These are phyloP conservation scores for Phytopythium oedochilum DNA, from an alignment of 352 stramenopile genomes.

Conservation along the genomic window DNA sequence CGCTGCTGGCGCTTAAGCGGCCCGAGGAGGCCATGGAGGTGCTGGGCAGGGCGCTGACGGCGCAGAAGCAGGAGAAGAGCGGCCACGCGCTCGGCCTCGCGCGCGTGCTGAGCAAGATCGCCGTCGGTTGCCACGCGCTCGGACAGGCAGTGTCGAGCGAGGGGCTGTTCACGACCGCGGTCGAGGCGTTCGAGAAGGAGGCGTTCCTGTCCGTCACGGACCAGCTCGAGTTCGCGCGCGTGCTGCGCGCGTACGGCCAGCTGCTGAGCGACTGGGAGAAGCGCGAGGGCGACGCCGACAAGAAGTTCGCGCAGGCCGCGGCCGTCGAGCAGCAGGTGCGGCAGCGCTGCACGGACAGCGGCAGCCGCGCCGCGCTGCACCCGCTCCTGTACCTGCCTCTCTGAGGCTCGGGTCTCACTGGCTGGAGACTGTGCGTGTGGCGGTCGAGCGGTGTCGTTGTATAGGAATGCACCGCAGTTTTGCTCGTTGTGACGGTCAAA, in stretches of 20 bases:
- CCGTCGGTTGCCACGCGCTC: slow-evolving; percentile 50
- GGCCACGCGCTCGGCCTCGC: slow-evolving; percentile 50
- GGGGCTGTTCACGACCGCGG: slow-evolving; percentile 59
- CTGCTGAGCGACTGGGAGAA: slow-evolving; percentile 56
- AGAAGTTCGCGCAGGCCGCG: slow-evolving; percentile 36
- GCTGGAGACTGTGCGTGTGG: no score
- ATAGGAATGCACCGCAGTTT: no score
- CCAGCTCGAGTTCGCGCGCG: slow-evolving; percentile 60
- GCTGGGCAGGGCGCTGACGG: slow-evolving; percentile 60
- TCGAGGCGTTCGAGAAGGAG: slow-evolving; percentile 70
- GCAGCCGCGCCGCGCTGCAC: slow-evolving; percentile 28
- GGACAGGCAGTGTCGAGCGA: slow-evolving; percentile 70
- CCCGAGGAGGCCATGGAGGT: slow-evolving; percentile 65
- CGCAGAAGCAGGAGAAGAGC: slow-evolving; percentile 45
- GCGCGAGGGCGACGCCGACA: slow-evolving; percentile 31
- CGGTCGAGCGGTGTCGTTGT: no score
- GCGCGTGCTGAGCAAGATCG: slow-evolving; percentile 63
- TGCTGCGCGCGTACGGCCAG: slow-evolving; percentile 53
- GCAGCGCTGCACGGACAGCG: slow-evolving; percentile 20
- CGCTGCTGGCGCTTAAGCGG: slow-evolving; percentile 53
- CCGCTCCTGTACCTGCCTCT: slow-evolving; percentile 52
- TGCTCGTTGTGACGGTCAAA: no score
- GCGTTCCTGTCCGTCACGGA: slow-evolving; percentile 42
- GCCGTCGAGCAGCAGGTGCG: slow-evolving; percentile 29
- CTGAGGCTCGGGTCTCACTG: slow-evolving; percentile 13